Percentiles rank a stretch among this genome's conserved stretches.
These are phyloP conservation scores for Mortierella sp. DNA, from an alignment of 371 early-diverging fungal species.

Conservation along the genomic window DNA sequence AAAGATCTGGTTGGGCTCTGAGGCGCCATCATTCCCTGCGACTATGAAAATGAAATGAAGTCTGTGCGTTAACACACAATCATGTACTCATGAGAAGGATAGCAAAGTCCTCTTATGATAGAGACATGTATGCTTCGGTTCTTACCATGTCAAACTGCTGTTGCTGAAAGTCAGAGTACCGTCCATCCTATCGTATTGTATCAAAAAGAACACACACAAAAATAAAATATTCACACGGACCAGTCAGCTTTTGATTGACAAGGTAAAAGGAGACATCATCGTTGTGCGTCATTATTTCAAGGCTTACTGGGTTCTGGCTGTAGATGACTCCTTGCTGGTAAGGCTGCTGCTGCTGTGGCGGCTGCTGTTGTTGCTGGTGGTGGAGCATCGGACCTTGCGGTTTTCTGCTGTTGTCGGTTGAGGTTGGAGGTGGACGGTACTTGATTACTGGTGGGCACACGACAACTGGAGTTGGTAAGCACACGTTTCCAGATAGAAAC, in stretches of 20 bases:
- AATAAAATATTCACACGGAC: not conserved
- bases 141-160: not conserved
- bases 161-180: constrained; percentile 10
- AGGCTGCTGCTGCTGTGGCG: constrained; percentile 4
- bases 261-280: not conserved
- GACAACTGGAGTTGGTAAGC: too few species aligned
- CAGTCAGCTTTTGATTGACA: not conserved
- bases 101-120: not conserved
- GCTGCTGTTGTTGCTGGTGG: constrained; percentile 8
- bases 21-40: constrained; percentile 31
- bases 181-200: not conserved
- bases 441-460: not conserved
- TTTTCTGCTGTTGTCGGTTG: not conserved
- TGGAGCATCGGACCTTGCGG: not conserved
- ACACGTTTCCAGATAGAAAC: too few species aligned
- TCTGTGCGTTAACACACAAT: not conserved
- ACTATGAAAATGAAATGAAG: constrained; percentile 6
- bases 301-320: constrained; percentile 1
- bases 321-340: constrained; percentile 4
- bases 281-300: not conserved
- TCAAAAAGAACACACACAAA: not conserved
- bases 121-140: not conserved
- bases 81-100: not conserved
- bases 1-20: constrained; percentile 29
- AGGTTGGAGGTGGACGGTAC: not conserved